phyloP scores from a whole-genome alignment of 305 asterid species.

The Salvia sclarea region DNA sequence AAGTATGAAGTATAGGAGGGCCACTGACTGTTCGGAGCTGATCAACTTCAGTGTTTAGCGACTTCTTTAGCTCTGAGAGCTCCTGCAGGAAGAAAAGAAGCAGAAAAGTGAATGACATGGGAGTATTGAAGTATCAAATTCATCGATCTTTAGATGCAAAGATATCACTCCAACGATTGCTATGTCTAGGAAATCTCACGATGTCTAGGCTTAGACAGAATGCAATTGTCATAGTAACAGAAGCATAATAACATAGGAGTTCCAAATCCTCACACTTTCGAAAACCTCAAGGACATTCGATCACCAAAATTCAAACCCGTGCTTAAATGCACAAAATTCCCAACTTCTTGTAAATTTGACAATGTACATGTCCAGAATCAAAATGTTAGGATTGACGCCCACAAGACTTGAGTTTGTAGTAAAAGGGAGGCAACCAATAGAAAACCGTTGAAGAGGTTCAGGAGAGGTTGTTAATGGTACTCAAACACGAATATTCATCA shows the following conservation, averaged over 20 bases:
- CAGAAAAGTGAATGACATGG: conserved; percentile 22
- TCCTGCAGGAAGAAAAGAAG: conserved; percentile 49
- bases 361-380: not conserved
- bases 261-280: not conserved
- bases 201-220: not conserved
- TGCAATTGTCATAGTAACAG: not conserved
- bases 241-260: not conserved
- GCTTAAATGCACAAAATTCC: not conserved
- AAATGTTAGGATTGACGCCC: not conserved
- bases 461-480: not conserved
- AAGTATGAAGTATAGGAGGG: conserved; percentile 14
- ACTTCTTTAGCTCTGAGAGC: conserved; percentile 68
- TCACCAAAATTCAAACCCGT: no score
- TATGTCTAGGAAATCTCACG: not conserved
- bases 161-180: not conserved
- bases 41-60: conserved; percentile 76
- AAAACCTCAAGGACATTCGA: not conserved
- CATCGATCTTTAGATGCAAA: not conserved
- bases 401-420: not conserved
- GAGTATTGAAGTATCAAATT: not conserved
- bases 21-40: conserved; percentile 75
- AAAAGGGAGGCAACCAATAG: not conserved
- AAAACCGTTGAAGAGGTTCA: not conserved
- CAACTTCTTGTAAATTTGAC: not conserved
- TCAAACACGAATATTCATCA: not conserved